These are phyloP conservation scores for Euphorbia corollata DNA, from an alignment of 441 rosid species.

Conservation along the genomic window DNA sequence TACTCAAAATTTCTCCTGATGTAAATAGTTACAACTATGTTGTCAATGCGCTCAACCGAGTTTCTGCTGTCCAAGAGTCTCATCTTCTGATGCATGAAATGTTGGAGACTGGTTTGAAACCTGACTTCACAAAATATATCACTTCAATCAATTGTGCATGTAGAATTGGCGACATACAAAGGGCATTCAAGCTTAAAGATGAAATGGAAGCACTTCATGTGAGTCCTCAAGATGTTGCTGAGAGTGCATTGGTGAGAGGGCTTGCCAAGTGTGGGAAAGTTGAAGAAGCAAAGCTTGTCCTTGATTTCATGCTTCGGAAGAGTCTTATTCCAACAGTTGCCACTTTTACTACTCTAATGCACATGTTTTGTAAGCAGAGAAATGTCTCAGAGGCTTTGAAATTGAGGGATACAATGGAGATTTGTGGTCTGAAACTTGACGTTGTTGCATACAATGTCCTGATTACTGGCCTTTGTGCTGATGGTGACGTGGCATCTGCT, in stretches of 20 bases:
- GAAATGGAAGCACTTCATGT: constrained; percentile 50
- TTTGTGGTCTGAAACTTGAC: constrained; percentile 53
- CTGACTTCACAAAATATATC: constrained; percentile 42
- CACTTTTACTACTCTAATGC: constrained; percentile 68
- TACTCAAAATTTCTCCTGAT: constrained; percentile 43
- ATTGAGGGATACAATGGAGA: constrained; percentile 42
- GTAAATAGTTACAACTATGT: constrained; percentile 33
- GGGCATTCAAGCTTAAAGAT: constrained; percentile 58
- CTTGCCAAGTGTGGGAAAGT: constrained; percentile 72
- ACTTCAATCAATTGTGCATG: constrained; percentile 58
- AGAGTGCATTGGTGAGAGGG: constrained; percentile 76
- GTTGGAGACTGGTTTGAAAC: constrained; percentile 47
- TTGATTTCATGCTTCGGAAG: constrained; percentile 49
- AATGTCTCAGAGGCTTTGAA: constrained; percentile 47
- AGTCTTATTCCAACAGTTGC: constrained; percentile 61
- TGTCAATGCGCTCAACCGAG: constrained; percentile 42
- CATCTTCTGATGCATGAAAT: constrained; percentile 46
- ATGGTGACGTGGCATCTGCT: constrained; percentile 46
- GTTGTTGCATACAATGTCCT: constrained; percentile 68
- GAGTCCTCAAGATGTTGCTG: constrained; percentile 51
- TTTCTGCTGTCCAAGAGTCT: constrained; percentile 45
- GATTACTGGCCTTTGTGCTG: constrained; percentile 55
- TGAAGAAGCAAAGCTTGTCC: constrained; percentile 59
- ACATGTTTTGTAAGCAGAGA: constrained; percentile 43
- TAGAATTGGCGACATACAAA: constrained; percentile 47